These are phyloP conservation scores for Penicillium alfredii DNA, from an alignment of 495 filamentous ascomycete genomes.

Conservation along the genomic window DNA sequence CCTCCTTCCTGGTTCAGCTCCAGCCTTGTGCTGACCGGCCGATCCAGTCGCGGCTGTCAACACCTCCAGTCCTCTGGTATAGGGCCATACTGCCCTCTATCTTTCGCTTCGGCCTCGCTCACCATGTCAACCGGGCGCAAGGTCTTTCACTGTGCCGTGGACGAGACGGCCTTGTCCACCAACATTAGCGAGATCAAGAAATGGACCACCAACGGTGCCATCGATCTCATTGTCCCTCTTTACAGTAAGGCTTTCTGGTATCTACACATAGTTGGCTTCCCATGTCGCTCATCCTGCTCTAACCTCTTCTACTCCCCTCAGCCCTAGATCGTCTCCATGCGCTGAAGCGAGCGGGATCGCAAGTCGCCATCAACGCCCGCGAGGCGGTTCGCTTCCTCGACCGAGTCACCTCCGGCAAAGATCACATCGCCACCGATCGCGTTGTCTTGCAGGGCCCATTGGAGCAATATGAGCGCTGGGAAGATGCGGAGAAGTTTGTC, in stretches of 20 bases:
- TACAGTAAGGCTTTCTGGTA: conserved; percentile 60
- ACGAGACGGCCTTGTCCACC: conserved; percentile 64
- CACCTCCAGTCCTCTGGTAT: conserved; percentile 28
- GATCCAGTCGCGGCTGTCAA: conserved; percentile 31
- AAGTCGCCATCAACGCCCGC: conserved; percentile 54
- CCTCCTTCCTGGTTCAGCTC: conserved; percentile 24
- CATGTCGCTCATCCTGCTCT: conserved; percentile 4
- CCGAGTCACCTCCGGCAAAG: conserved; percentile 51
- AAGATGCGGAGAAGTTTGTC: conserved; percentile 57
- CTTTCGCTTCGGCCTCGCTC: conserved; percentile 11
- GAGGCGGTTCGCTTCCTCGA: conserved; percentile 63
- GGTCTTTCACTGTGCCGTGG: conserved; percentile 68
- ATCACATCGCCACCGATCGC: conserved; percentile 40
- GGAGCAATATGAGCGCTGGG: conserved; percentile 55
- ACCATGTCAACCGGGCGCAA: conserved; percentile 51
- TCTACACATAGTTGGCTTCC: not conserved
- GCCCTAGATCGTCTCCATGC: conserved; percentile 52
- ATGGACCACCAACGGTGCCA: conserved; percentile 58
- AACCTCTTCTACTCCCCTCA: conserved; percentile 23
- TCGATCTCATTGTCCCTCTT: conserved; percentile 62
- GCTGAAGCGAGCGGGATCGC: conserved; percentile 51
- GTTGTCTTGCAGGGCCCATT: conserved; percentile 51
- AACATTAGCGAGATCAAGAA: conserved; percentile 65
- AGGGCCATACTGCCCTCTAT: conserved; percentile 21
- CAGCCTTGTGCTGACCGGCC: conserved; percentile 27